Percentiles rank a stretch among this genome's conserved stretches.
These are phyloP conservation scores for Fusarium gaditjirri DNA, from an alignment of 2,329 filamentous ascomycete genomes.

Conservation along the genomic window DNA sequence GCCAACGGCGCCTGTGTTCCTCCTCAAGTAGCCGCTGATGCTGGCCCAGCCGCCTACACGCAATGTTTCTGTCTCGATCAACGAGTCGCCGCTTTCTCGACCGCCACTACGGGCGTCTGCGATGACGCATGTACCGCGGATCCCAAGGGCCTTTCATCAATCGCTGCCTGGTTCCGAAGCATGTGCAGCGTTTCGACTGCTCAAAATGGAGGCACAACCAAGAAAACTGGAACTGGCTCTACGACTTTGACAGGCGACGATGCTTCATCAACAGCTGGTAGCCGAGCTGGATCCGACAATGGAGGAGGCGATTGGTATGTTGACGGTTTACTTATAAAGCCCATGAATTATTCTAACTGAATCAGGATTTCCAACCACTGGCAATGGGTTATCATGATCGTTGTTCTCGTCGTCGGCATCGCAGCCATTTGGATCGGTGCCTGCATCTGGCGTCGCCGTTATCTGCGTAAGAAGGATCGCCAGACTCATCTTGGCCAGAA, in stretches of 20 bases:
- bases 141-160: constrained; percentile 59
- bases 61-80: constrained; percentile 79
- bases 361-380: constrained; percentile 75
- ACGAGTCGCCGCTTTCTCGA: constrained; percentile 67
- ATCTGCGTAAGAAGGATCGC: constrained; percentile 75
- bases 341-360: constrained; percentile 1
- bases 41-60: constrained; percentile 65
- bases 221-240: constrained; percentile 8
- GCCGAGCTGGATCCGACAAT: constrained; percentile 13
- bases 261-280: constrained; percentile 13
- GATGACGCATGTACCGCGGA: constrained; percentile 63
- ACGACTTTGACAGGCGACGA: constrained; percentile 28
- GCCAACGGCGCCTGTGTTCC: constrained; percentile 79
- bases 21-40: constrained; percentile 57
- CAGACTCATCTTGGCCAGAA: constrained; percentile 53
- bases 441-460: constrained; percentile 77
- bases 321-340: background rate
- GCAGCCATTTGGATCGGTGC: constrained; percentile 73
- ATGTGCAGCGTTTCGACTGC: constrained; percentile 65
- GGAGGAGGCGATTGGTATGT: constrained; percentile 61
- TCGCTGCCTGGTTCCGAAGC: constrained; percentile 76
- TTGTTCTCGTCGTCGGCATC: constrained; percentile 77
- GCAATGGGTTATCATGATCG: constrained; percentile 85
- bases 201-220: constrained; percentile 19
- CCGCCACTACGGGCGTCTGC: constrained; percentile 69